Evolutionary conservation across 2,329 filamentous ascomycete species (phyloP).

Genomic region (Fusarium pseudoanthophilum): DNA sequence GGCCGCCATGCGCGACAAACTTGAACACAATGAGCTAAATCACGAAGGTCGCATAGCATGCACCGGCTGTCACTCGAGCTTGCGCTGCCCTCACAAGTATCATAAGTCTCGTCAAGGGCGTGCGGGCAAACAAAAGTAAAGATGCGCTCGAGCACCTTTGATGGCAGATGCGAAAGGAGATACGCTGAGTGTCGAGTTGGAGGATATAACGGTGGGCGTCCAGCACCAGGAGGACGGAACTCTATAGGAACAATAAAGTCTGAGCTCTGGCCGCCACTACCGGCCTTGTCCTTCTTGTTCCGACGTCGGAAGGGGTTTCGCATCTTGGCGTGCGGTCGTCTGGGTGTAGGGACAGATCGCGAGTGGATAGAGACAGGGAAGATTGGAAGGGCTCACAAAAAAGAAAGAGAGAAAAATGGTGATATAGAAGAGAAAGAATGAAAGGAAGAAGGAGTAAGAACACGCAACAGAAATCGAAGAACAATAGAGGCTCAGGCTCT

Average conservation of each 20-base stretch:
- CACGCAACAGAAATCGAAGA: conserved; percentile 2
- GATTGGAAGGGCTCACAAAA: not conserved
- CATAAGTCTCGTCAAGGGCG: conserved; percentile 78
- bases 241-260: conserved; percentile 45
- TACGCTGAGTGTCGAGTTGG: conserved; percentile 56
- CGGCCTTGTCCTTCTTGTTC: conserved; percentile 50
- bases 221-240: conserved; percentile 43
- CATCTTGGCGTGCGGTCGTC: conserved; percentile 44
- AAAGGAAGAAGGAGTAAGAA: not conserved
- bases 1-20: conserved; percentile 78
- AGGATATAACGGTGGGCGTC: conserved; percentile 46
- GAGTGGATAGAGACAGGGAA: conserved; percentile 9
- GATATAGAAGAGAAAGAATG: conserved; percentile 3
- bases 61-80: conserved; percentile 75
- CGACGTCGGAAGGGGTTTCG: conserved; percentile 53
- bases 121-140: conserved; percentile 89
- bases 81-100: conserved; percentile 83
- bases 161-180: conserved; percentile 67
- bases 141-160: conserved; percentile 77
- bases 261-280: conserved; percentile 38
- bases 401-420: not conserved
- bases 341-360: conserved; percentile 5
- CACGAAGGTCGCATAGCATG: conserved; percentile 93
- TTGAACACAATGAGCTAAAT: conserved; percentile 81
- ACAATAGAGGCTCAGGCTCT: conserved; percentile 6